phyloP scores from a whole-genome alignment of 176 grass and related monocot genomes.

The Oryza coarctata region DNA sequence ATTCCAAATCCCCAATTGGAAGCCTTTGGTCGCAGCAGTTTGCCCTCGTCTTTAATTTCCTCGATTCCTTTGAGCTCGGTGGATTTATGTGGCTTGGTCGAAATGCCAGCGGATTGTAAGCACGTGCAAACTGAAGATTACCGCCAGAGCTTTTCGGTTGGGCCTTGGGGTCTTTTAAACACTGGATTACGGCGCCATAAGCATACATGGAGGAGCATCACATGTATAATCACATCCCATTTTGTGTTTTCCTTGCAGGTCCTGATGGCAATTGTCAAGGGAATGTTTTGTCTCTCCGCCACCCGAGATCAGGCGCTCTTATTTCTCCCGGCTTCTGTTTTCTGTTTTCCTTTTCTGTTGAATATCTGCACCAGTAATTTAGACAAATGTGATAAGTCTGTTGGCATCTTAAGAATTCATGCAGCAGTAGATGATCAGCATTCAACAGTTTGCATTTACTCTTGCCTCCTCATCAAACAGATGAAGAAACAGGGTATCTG shows the following conservation, averaged over 20 bases:
- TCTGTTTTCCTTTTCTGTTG: background rate
- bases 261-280: conserved; percentile 45
- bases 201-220: background rate
- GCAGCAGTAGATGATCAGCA: background rate
- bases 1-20: background rate
- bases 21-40: background rate
- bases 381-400: background rate
- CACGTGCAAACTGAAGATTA: background rate
- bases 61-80: background rate
- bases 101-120: background rate
- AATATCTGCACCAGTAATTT: background rate
- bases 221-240: background rate
- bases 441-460: background rate
- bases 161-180: background rate
- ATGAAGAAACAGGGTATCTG: conserved; percentile 59
- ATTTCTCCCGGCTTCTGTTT: background rate
- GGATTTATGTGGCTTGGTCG: background rate
- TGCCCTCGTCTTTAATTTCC: background rate
- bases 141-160: too few relatives aligned
- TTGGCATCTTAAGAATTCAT: background rate
- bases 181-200: background rate
- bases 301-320: conserved; percentile 80
- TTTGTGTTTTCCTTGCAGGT: conserved; percentile 38
- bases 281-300: conserved; percentile 57
- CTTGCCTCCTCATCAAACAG: conserved; percentile 43